phyloP scores from a whole-genome alignment of 2,329 filamentous ascomycete species.

The Pseudogymnoascus sp. region DNA sequence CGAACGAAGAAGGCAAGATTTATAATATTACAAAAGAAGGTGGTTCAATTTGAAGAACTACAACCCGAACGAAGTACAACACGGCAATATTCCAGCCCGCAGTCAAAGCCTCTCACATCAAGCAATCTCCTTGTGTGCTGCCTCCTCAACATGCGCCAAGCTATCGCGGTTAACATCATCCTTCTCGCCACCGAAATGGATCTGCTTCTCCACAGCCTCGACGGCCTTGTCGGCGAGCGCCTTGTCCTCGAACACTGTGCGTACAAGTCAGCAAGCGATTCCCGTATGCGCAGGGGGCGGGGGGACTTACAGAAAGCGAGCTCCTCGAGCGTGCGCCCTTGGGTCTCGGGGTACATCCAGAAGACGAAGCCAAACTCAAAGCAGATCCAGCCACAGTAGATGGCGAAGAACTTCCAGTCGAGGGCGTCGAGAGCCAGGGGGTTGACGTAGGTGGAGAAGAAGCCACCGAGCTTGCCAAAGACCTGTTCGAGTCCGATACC shows the following conservation, averaged over 20 bases:
- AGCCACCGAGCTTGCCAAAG: slow-evolving; percentile 35
- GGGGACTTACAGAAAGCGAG: slow-evolving; percentile 37
- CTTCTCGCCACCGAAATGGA: slow-evolving; percentile 21
- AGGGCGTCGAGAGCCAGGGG: slow-evolving; percentile 37
- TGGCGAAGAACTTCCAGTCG: slow-evolving; percentile 38
- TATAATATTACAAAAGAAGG: neutral
- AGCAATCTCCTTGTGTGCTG: neutral
- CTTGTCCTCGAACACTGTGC: slow-evolving; percentile 33
- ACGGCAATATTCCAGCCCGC: neutral
- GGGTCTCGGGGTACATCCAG: slow-evolving; percentile 40
- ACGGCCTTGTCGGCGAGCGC: slow-evolving; percentile 30
- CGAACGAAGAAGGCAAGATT: neutral
- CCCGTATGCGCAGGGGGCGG: neutral
- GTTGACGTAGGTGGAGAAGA: slow-evolving; percentile 42
- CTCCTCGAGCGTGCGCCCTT: slow-evolving; percentile 38
- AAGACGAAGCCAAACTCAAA: slow-evolving; percentile 37
- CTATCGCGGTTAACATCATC: neutral
- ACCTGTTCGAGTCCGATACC: slow-evolving; percentile 42
- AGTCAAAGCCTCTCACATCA: neutral
- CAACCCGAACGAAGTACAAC: neutral
- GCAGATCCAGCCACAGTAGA: slow-evolving; percentile 36
- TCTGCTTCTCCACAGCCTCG: slow-evolving; percentile 32
- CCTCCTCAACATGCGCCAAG: neutral
- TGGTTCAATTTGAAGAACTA: slow-evolving; percentile 5
- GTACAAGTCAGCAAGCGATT: neutral